Conservation (phyloP, 2,329 filamentous ascomycete genomes). For the Blastomyces emzantsi region DNA sequence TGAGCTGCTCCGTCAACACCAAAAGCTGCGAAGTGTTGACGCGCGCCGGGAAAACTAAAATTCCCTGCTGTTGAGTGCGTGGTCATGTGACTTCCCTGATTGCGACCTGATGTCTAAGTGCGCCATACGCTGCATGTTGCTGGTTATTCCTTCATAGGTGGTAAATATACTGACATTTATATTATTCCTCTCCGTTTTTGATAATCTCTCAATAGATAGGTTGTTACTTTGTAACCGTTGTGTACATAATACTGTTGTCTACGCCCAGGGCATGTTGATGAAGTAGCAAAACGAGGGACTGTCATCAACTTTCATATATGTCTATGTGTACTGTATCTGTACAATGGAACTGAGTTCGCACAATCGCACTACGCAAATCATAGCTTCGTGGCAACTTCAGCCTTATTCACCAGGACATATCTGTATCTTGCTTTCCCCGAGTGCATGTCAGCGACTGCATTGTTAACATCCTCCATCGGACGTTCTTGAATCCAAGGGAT, state of each 20-base stretch:
- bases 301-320: background rate
- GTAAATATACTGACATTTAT: too few species aligned
- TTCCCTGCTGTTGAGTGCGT: background rate
- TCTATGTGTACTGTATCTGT: background rate
- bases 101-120: too few species aligned
- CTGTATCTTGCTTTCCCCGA: conserved; percentile 39
- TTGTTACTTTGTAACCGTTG: too few species aligned
- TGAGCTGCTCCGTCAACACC: background rate
- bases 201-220: too few species aligned
- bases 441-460: conserved; percentile 38
- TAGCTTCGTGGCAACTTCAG: conserved; percentile 23
- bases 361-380: conserved; percentile 12
- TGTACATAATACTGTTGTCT: too few species aligned
- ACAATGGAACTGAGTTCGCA: background rate
- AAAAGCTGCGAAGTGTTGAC: conserved; percentile 6
- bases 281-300: too few species aligned
- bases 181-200: too few species aligned
- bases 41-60: conserved; percentile 5
- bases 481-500: conserved; percentile 37
- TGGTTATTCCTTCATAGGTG: too few species aligned
- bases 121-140: too few species aligned
- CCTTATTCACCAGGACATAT: conserved; percentile 38
- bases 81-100: background rate
- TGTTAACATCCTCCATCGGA: conserved; percentile 37
- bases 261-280: too few species aligned